Evolutionary conservation across 2,329 filamentous ascomycete species (phyloP).

Genomic region (Neurospora crassa): DNA sequence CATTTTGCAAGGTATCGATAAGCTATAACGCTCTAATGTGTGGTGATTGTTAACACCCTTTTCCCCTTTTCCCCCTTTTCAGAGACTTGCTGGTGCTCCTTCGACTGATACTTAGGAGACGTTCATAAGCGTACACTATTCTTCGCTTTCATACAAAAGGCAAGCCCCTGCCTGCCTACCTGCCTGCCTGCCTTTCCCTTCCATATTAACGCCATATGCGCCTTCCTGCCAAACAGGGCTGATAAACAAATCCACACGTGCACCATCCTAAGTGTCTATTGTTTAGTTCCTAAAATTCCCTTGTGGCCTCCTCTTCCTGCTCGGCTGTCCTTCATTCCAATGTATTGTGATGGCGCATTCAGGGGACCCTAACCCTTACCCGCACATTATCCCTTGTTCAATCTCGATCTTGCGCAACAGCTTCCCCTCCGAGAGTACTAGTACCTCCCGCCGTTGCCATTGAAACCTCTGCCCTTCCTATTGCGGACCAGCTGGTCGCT

Average conservation of each 20-base stretch:
- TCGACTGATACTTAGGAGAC: background rate
- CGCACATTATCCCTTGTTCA: background rate
- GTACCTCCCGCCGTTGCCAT: background rate
- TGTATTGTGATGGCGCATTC: background rate
- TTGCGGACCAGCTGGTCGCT: slow-evolving; percentile 32
- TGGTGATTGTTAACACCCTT: background rate
- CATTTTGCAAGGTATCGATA: background rate
- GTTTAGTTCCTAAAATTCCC: background rate
- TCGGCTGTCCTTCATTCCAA: background rate
- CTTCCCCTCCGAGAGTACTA: background rate
- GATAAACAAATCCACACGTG: background rate
- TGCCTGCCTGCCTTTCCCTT: background rate
- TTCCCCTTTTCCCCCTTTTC: background rate
- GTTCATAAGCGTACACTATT: background rate
- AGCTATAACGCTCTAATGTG: background rate
- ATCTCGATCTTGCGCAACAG: background rate
- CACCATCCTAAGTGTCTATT: background rate
- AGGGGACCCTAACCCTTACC: background rate
- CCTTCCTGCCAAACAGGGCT: background rate
- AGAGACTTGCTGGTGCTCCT: background rate
- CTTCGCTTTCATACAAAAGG: background rate
- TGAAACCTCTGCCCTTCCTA: slow-evolving; percentile 22
- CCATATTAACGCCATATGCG: background rate
- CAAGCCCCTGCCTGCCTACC: background rate
- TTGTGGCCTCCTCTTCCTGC: background rate